Conservation (phyloP, 2,329 filamentous ascomycete genomes). For the Cercospora sp. region DNA sequence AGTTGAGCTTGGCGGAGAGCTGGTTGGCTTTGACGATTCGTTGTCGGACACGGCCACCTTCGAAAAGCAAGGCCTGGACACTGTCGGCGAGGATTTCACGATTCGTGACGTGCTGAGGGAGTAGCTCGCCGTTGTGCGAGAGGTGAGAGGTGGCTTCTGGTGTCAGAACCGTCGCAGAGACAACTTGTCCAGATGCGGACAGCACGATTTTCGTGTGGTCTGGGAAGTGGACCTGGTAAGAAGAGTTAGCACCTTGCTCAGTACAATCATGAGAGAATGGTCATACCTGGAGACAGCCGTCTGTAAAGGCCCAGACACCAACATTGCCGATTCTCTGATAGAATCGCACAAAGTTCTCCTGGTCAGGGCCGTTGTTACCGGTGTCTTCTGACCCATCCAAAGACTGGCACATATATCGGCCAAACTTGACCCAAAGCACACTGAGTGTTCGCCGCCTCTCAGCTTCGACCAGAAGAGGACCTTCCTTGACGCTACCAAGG, state of each 20-base stretch:
- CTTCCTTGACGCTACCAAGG: slow-evolving; percentile 37
- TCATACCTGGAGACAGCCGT: slow-evolving; percentile 72
- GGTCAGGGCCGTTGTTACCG: slow-evolving; percentile 34
- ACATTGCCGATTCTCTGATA: slow-evolving; percentile 81
- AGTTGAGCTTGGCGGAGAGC: slow-evolving; percentile 71
- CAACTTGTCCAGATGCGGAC: slow-evolving; percentile 70
- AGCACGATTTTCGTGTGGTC: slow-evolving; percentile 84
- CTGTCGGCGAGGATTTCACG: slow-evolving; percentile 71
- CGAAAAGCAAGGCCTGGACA: slow-evolving; percentile 70
- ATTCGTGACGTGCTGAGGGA: slow-evolving; percentile 68
- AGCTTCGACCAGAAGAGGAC: slow-evolving; percentile 33
- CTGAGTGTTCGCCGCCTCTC: slow-evolving; percentile 56
- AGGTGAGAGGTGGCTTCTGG: slow-evolving; percentile 69
- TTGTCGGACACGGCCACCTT: slow-evolving; percentile 48
- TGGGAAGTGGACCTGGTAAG: slow-evolving; percentile 73
- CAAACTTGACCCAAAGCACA: slow-evolving; percentile 68
- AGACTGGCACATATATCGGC: slow-evolving; percentile 63
- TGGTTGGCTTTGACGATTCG: slow-evolving; percentile 67
- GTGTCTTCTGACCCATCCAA: slow-evolving; percentile 48
- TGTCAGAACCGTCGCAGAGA: slow-evolving; percentile 75
- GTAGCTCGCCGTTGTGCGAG: slow-evolving; percentile 58
- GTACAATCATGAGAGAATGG: not conserved
- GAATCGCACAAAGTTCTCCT: slow-evolving; percentile 66
- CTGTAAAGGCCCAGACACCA: slow-evolving; percentile 77
- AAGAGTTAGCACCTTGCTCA: slow-evolving; percentile 18